Conservation (phyloP, 176 grass and related monocot species). For the Pontederia paniculata region DNA sequence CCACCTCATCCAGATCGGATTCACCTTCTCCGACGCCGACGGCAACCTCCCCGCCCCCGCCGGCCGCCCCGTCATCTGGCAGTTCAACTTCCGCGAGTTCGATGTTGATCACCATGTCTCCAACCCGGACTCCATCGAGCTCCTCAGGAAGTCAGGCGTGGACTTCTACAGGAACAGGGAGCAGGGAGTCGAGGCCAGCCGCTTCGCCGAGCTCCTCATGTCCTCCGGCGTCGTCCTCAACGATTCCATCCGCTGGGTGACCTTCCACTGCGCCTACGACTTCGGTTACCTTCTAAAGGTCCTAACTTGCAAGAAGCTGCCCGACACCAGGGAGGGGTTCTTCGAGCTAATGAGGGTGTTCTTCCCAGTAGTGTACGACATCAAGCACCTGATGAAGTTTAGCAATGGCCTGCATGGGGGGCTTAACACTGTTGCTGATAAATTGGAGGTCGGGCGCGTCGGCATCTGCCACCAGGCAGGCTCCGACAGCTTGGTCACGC, state of each 20-base stretch:
- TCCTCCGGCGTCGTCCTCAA: not conserved
- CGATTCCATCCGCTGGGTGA: not conserved
- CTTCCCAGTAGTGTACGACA: conserved; percentile 2
- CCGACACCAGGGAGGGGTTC: not conserved
- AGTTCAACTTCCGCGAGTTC: conserved; percentile 7
- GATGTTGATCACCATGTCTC: not conserved
- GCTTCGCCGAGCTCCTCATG: not conserved
- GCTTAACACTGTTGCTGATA: not conserved
- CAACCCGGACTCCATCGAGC: not conserved
- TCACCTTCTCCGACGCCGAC: conserved; percentile 7
- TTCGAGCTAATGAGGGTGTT: not conserved
- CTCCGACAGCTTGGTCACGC: not conserved
- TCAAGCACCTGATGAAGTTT: not conserved
- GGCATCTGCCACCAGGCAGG: not conserved
- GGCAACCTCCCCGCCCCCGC: not conserved
- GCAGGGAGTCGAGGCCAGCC: not conserved
- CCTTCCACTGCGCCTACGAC: not conserved
- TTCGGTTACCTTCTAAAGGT: conserved; percentile 3
- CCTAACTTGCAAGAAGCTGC: not conserved
- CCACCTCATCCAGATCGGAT: conserved; percentile 7
- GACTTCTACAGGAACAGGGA: not conserved
- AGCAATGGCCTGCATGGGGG: not conserved
- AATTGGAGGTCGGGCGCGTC: not conserved
- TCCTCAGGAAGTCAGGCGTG: not conserved
- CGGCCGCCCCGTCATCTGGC: not conserved